phyloP scores from a whole-genome alignment of 805 yeast genomes.

The Hanseniaspora jakobsenii region DNA sequence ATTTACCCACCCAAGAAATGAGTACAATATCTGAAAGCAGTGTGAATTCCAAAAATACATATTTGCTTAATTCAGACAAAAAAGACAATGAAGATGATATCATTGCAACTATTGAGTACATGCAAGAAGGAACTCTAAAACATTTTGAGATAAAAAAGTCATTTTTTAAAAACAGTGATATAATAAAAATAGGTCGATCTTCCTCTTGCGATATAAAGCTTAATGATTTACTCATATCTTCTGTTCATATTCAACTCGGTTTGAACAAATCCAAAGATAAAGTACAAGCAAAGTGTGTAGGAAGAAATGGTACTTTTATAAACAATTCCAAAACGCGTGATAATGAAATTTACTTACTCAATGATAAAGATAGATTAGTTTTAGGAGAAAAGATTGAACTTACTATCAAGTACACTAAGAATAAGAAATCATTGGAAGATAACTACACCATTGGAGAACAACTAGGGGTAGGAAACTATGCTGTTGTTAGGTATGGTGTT shows the following conservation, averaged over 20 bases:
- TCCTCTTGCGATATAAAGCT: slow-evolving; percentile 12
- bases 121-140: background rate
- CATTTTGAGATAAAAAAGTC: slow-evolving; percentile 33
- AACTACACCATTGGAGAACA: slow-evolving; percentile 40
- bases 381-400: slow-evolving; percentile 18
- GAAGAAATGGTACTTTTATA: slow-evolving; percentile 12
- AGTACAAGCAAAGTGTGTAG: slow-evolving; percentile 9
- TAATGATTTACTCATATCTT: slow-evolving; percentile 6
- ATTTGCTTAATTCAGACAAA: too few species aligned
- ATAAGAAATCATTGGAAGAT: slow-evolving; percentile 40
- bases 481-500: slow-evolving; percentile 62
- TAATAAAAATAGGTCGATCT: slow-evolving; percentile 11
- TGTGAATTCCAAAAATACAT: too few species aligned
- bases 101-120: background rate
- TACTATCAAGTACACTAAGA: slow-evolving; percentile 16
- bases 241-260: slow-evolving; percentile 23
- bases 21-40: too few species aligned
- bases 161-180: slow-evolving; percentile 13
- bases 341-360: slow-evolving; percentile 1
- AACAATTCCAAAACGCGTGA: slow-evolving; percentile 1
- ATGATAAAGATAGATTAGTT: slow-evolving; percentile 12
- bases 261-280: slow-evolving; percentile 16
- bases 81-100: background rate
- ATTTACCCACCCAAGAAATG: slow-evolving; percentile 12
- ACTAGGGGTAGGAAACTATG: slow-evolving; percentile 69